phyloP scores from a whole-genome alignment of 352 stramenopile species.

The Globisporangium iwayamae region DNA sequence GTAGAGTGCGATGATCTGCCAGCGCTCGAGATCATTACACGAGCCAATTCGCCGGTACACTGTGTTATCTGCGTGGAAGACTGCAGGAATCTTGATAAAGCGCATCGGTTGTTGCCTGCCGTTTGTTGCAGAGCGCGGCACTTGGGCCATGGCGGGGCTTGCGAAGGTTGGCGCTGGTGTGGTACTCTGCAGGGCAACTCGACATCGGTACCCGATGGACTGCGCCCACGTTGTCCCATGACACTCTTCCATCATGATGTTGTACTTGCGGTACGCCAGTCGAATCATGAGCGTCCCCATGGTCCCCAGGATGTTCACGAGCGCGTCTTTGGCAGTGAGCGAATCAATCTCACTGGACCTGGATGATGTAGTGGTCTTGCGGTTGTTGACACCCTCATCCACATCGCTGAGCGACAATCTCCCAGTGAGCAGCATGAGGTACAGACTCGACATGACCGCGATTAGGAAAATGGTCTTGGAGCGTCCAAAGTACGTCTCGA shows the following conservation, averaged over 20 bases:
- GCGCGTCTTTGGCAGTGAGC: background rate
- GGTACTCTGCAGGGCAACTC: background rate
- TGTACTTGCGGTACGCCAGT: conserved; percentile 5
- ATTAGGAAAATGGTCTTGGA: background rate
- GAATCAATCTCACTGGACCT: background rate
- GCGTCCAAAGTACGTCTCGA: conserved; percentile 1
- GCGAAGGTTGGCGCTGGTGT: background rate
- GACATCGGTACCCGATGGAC: conserved; percentile 7
- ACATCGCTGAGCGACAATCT: background rate
- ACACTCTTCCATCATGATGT: conserved; percentile 1
- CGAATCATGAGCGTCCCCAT: conserved; percentile 4
- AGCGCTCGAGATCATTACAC: background rate
- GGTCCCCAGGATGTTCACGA: conserved; percentile 4
- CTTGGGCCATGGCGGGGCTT: background rate
- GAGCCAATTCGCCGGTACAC: background rate
- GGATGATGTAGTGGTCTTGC: background rate
- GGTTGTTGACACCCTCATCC: background rate
- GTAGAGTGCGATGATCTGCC: background rate
- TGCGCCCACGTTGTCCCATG: conserved; percentile 3
- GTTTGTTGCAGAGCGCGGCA: background rate
- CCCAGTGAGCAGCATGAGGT: background rate
- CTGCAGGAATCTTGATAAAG: conserved; percentile 3
- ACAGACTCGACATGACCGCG: background rate
- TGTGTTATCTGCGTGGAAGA: background rate
- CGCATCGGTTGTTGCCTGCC: background rate